Evolutionary conservation across 345 rosid species (phyloP).

Genomic region (Citrus glauca): DNA sequence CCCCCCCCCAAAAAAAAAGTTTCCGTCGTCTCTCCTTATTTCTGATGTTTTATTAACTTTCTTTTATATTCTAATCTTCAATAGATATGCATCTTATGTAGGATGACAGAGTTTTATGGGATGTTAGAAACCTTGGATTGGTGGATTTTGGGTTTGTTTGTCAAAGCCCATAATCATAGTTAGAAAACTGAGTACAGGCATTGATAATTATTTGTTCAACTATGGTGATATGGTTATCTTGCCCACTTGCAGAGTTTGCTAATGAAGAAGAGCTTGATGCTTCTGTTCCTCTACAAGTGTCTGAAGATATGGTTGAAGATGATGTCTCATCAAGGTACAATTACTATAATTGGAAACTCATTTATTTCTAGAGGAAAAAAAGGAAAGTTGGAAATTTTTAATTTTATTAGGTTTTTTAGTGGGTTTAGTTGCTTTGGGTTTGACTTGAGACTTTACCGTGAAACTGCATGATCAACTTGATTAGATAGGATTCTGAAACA

Average conservation of each 20-base stretch:
- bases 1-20: too few relatives aligned
- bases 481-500: too few relatives aligned
- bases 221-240: not conserved
- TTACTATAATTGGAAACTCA: not conserved
- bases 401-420: not conserved
- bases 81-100: not conserved
- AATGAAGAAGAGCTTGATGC: conserved; percentile 57
- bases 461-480: not conserved
- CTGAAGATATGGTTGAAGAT: conserved; percentile 76
- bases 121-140: not conserved
- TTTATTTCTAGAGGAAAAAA: not conserved
- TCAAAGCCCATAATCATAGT: not conserved
- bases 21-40: not conserved
- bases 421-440: not conserved
- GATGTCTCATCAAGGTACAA: conserved; percentile 79
- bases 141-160: not conserved
- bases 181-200: not conserved
- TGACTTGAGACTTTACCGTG: not conserved
- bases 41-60: not conserved
- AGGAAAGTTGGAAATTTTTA: not conserved
- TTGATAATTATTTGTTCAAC: not conserved
- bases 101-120: not conserved
- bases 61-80: not conserved
- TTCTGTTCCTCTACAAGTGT: conserved; percentile 50
- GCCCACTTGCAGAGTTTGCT: conserved; percentile 42